Evolutionary conservation across 1,284 basidiomycete species (phyloP), one percentile per base, ranked within the genome.

Genomic region (Ustilago curta): DNA sequence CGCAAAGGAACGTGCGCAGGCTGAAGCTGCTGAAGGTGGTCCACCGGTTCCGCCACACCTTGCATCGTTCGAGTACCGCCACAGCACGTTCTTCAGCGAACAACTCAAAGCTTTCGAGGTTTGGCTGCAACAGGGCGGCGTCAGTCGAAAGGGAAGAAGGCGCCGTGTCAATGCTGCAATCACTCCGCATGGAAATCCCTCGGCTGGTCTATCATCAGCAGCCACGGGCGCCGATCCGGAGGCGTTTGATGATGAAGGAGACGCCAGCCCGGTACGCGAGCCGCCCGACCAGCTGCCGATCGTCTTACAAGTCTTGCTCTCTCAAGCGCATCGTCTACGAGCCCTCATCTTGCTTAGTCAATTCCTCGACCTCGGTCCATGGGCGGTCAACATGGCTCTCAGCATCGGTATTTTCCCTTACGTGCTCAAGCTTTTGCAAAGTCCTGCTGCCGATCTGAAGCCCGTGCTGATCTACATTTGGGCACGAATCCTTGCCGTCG

Each of bases 371-470:
- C 89, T 99, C 3, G 96, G 96, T 0, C 95, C 96, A 7, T 99
- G 96, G 95, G 96, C 97, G 0, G 97, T 99, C 60, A 93, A 97
- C 77, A 90, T 97, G 40, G 95, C 97, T 8, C 89, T 99, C 39
- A 93, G 93, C n/a, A 97, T 99, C 80, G 96, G 96, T 21, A 98
- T 99, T 82, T 99, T 98, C 87, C 97, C 97, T 2, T 99, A 99
- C 84, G 97, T 98, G 48, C 94, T 95, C 70, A 96, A 97, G 82
- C 89, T 99, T 6, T 89, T 99, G 3, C 95, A 97, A 86, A 95
- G 95, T 0, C 95, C 95, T 0, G 94, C 94, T 0, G 91, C 92
- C 71, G 96, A 99, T 82, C 89, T 99, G 31, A 92, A 95, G 54
- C 96, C 97, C 0, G 95, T 99, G n/a, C 88, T 99, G 32, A 97